Evolutionary conservation across 352 stramenopile species (phyloP), one percentile per base, ranked within the genome.

Genomic region (Stramenopiles sp.): DNA sequence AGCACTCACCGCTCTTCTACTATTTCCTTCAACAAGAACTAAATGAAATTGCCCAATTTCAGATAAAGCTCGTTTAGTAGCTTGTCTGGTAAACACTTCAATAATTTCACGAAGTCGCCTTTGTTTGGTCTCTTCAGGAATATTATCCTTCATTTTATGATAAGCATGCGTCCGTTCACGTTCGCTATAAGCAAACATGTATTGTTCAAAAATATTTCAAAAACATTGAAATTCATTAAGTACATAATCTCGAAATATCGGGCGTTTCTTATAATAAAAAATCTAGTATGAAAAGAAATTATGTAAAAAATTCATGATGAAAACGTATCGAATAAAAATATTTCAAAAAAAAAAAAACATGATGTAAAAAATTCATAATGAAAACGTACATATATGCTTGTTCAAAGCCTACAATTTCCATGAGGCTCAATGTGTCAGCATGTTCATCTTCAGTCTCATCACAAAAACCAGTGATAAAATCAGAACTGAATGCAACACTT

Each of bases 391-490:
- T n/a, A 58, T 93, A 99, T 17, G 80, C 84, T 51, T 94, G 75
- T 47, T 94, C 79, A 51, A 89, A 97, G 43, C 62, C 57, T 1
- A 84, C 61, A 12, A 57, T 29, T 42, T 73, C 45, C 50, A 87
- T 66, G 3, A 87, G 49, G 5, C 43, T 52, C 2, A 87, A 28
- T 6, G 83, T 99, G 45, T 93, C 67, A 3, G 40, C 21, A 58
- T 99, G 85, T 42, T 99, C 87, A 19, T 69, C 58, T 29, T 95
- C 76, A 0, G 80, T 96, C 59, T 99, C 87, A 20, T 72, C 77
- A 55, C 87, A 99, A 54, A 99, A 99, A 24, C 87, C 87, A 18
- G 75, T 26, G 63, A 52, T 52, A 10, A 53, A 21, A 19, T 54
- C 48, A 2, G 18, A 40, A 19, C 52, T 63, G 23, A 75, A 48